A percentile compares a stretch with the other conserved stretches of the same genome.
Evolutionary conservation across 2,329 filamentous ascomycete genomes (phyloP).

Genomic region (Pseudogymnoascus sp.): DNA sequence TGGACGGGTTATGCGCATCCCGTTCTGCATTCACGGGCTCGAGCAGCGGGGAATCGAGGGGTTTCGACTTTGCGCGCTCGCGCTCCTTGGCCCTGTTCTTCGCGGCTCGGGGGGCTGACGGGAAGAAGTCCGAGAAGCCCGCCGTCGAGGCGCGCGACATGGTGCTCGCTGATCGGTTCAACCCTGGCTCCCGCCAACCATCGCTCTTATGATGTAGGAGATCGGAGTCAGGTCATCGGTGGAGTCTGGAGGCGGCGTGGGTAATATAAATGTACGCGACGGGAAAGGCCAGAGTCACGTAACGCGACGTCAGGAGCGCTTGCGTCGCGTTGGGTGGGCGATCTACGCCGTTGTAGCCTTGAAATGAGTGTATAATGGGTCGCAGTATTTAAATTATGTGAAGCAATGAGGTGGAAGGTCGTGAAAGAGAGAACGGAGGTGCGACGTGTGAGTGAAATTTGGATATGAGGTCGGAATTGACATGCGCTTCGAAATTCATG

Average conservation of each 20-base stretch:
- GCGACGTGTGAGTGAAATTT: not conserved
- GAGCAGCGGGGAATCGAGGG: constrained; percentile 25
- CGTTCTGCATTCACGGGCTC: constrained; percentile 29
- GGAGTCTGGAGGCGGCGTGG: not conserved
- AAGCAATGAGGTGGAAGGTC: not conserved
- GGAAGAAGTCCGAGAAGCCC: constrained; percentile 83
- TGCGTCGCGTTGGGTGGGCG: not conserved
- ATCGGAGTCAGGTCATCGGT: constrained; percentile 1
- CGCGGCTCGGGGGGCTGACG: constrained; percentile 56
- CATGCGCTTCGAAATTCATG: constrained; percentile 7
- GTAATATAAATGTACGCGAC: not conserved
- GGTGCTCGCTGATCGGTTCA: constrained; percentile 30
- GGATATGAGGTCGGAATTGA: not conserved
- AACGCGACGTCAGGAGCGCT: constrained; percentile 1
- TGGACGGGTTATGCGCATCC: constrained; percentile 25
- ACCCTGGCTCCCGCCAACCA: constrained; percentile 5
- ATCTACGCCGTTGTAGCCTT: not conserved
- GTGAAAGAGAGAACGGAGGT: not conserved
- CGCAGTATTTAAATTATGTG: not conserved
- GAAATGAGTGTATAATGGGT: not conserved
- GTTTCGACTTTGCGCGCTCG: constrained; percentile 47
- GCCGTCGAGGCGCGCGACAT: constrained; percentile 73
- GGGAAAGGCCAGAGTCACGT: constrained; percentile 4
- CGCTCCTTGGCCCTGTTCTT: constrained; percentile 53
- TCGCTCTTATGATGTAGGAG: constrained; percentile 7